Base-by-base conservation (phyloP, 352 stramenopile genomes). In the Globisporangium nodosum region DNA sequence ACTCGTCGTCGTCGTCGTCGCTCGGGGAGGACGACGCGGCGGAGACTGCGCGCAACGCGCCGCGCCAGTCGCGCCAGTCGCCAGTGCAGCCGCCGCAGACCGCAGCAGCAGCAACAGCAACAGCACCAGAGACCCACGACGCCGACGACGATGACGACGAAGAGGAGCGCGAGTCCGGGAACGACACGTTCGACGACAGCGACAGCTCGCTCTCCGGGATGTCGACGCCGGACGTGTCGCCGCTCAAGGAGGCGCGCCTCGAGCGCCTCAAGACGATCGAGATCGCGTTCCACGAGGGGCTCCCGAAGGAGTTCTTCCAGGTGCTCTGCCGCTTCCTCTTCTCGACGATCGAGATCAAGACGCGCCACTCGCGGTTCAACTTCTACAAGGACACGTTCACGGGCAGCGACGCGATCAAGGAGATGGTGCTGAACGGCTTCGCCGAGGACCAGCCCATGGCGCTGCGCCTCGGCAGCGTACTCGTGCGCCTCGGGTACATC, bases 301-400 rank as follows among this genome's bases (percentile, higher is more conserved):
- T 93, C 0, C 81, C 85, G 3, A 81, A 71, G 33, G 81, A 91
- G 58, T 94, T 94, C 59, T 94, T 88, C 61, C 70, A 81, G 59
- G 71, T 80, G 12, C 60, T 94, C 9, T 70, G 68, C 21, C 82
- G 85, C 12, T 94, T 91, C 60, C 67, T 94, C 31, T 71, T 86
- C 45, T 74, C 78, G n/a, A 76, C 73, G 7, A 55, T 94, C 39
- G 85, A 94, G 51, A 58, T 92, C 59, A 93, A 93, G 75, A 91
- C 81, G 7, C 73, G 82, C 16, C 82, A 93, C 63, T 88, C 83
- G 54, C 76, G 79, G 11, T 91, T 94, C 66, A 92, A 88, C 58
- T 91, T 91, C 54, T 90, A 88, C 74, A 94, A 94, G 64, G 85
- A 94, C 63, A 66, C 83, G 11, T 94, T 94, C 63, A 81, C 83